Base-by-base conservation (phyloP, 2,329 filamentous ascomycete genomes). In the Penicillium hesseltinei region DNA sequence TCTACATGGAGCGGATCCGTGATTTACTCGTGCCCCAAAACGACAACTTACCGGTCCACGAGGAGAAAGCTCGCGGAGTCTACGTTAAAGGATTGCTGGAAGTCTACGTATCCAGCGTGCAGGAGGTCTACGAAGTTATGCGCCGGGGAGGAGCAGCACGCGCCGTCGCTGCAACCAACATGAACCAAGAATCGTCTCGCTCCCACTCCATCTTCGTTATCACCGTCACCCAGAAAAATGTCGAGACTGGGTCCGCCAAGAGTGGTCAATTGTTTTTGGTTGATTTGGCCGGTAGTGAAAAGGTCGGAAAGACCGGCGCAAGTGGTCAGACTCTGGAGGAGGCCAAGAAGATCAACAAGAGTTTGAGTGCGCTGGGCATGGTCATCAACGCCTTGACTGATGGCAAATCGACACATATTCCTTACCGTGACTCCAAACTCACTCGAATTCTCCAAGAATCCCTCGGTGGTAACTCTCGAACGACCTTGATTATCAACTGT, bases 321-420 rank as follows among this genome's bases (percentile, higher is more conserved):
- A 97, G 91, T 73, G 94, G 94, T 56, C 94, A 97, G 77, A 97
- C 93, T 5, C 82, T 99, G 43, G 94, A 97, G 76, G 94, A 99
- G 75, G 94, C 94, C 60, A 97, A 97, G 83, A 99, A 99, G 83
- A 99, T 99, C 84, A 99, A 99, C 84, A 97, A 97, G 84, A 97
- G 92, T 82, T 84, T 99, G 80, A 97, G 92, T 79, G 92, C 94
- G 54, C 83, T 99, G 59, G 94, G 94, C 69, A 97, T 97, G 92
- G 94, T 97, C 79, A 99, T 99, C 82, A 97, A 97, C 77, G 87
- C 92, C 53, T 80, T 99, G 68, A 97, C 94, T 3, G 94, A 97
- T 74, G 93, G 92, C 72, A 97, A 96, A 89, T 96, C 92, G 42
- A 92, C 89, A 45, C 92, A 97, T 71, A 84, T 99, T 63, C 94